Conservation (phyloP, 2,329 filamentous ascomycete genomes). For the Phyllosticta capitalensis region DNA sequence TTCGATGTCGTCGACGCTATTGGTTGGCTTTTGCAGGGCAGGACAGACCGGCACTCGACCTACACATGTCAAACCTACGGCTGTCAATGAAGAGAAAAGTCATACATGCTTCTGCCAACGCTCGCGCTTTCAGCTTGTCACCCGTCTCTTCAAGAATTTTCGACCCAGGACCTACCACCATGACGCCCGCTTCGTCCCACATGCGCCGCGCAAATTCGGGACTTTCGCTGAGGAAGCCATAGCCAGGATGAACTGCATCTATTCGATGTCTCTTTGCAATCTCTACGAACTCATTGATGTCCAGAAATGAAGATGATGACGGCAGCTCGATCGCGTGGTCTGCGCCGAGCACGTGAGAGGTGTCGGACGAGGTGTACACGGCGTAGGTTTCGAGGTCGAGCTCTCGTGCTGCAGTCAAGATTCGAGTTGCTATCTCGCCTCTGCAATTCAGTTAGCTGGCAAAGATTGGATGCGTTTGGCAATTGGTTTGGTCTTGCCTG, state of each 20-base stretch:
- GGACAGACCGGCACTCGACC: slow-evolving; percentile 43
- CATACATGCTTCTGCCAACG: slow-evolving; percentile 41
- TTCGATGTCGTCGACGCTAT: slow-evolving; percentile 32
- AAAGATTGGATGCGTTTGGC: not conserved
- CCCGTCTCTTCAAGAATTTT: slow-evolving; percentile 49
- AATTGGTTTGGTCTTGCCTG: slow-evolving; percentile 15
- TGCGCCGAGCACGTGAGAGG: slow-evolving; percentile 44
- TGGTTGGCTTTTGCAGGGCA: slow-evolving; percentile 38
- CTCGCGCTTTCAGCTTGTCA: slow-evolving; percentile 46
- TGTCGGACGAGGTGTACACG: slow-evolving; percentile 47
- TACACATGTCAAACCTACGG: not conserved
- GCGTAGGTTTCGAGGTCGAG: slow-evolving; percentile 47
- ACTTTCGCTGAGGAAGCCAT: slow-evolving; percentile 54
- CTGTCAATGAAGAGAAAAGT: not conserved
- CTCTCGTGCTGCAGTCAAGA: slow-evolving; percentile 51
- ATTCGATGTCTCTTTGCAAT: slow-evolving; percentile 42
- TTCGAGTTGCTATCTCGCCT: slow-evolving; percentile 55
- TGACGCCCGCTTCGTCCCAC: slow-evolving; percentile 39
- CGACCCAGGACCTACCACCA: slow-evolving; percentile 46
- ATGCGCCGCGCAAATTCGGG: slow-evolving; percentile 41
- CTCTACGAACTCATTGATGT: slow-evolving; percentile 39
- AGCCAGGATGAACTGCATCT: slow-evolving; percentile 50
- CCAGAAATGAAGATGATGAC: slow-evolving; percentile 44
- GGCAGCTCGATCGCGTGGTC: slow-evolving; percentile 41
- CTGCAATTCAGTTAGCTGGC: slow-evolving; percentile 27